phyloP scores from a whole-genome alignment of 2,329 filamentous ascomycete genomes.

The Aspergillus amoenus region DNA sequence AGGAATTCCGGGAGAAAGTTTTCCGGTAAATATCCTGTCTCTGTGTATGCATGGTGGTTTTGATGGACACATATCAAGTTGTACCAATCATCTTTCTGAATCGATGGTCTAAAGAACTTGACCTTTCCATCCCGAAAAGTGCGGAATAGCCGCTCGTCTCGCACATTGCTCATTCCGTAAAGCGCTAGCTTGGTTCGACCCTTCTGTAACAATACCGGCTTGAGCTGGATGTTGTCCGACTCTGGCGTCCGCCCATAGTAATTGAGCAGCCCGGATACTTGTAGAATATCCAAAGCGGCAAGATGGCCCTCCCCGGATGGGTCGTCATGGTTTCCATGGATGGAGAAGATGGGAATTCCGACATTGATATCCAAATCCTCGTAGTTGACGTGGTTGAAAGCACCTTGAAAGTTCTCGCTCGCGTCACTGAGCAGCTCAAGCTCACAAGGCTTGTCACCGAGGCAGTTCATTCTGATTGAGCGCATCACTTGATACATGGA shows the following conservation, averaged over 20 bases:
- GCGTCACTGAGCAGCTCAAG: constrained; percentile 93
- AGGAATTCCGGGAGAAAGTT: constrained; percentile 89
- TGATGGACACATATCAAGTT: constrained; percentile 94
- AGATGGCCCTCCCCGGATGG: constrained; percentile 93
- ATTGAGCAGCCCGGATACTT: constrained; percentile 88
- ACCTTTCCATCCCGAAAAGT: constrained; percentile 93
- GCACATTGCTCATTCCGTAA: constrained; percentile 92
- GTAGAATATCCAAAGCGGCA: constrained; percentile 85
- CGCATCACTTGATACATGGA: constrained; percentile 98
- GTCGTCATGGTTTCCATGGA: constrained; percentile 97
- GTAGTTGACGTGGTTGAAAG: constrained; percentile 95
- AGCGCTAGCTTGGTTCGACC: constrained; percentile 88
- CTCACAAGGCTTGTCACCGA: constrained; percentile 93
- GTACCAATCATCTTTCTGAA: constrained; percentile 88
- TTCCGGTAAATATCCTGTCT: constrained; percentile 92
- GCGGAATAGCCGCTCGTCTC: constrained; percentile 89
- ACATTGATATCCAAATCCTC: constrained; percentile 97
- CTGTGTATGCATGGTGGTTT: constrained; percentile 88
- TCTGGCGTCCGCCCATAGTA: constrained; percentile 93
- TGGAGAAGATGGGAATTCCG: constrained; percentile 95
- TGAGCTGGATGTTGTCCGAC: constrained; percentile 88
- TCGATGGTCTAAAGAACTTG: constrained; percentile 82
- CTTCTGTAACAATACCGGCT: constrained; percentile 90
- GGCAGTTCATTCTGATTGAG: constrained; percentile 86
- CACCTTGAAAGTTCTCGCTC: constrained; percentile 82